Evolutionary conservation across 257 asterid species (phyloP).

Genomic region (Plantago ovata): DNA sequence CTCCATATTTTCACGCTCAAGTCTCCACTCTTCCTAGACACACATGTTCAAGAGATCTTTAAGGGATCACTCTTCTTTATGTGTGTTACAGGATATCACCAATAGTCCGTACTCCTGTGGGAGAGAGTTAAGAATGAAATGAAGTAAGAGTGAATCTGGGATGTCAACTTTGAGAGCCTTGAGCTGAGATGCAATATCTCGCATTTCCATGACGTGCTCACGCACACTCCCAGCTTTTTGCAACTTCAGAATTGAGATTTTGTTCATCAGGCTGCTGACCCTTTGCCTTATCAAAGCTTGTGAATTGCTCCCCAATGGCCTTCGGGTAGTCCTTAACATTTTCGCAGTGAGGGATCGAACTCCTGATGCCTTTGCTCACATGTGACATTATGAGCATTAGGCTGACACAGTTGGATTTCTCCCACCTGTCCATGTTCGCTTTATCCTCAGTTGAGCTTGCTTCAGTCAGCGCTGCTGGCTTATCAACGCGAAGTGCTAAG

Average conservation of each 20-base stretch:
- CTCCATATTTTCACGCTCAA: not conserved
- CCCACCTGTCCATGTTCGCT: not conserved
- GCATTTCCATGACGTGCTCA: not conserved
- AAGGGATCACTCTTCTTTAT: not conserved
- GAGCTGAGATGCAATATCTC: not conserved
- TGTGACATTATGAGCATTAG: not conserved
- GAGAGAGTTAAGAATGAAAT: not conserved
- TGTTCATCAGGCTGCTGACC: not conserved
- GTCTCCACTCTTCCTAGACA: not conserved
- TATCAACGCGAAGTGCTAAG: not conserved
- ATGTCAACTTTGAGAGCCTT: not conserved
- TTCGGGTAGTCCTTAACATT: not conserved
- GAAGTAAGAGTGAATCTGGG: not conserved
- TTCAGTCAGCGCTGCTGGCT: not conserved
- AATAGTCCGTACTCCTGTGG: not conserved
- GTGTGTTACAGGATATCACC: not conserved
- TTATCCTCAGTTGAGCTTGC: not conserved
- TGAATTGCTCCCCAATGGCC: not conserved
- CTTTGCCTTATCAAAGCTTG: not conserved
- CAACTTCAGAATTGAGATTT: not conserved
- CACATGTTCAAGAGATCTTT: not conserved
- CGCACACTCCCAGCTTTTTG: not conserved
- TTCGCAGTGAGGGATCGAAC: not conserved
- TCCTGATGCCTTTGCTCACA: conserved; percentile 2
- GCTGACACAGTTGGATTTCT: not conserved